Percentiles rank a stretch among this genome's conserved stretches.
phyloP scores from a whole-genome alignment of 257 asterid species.

The Solanum ahanhuiri region DNA sequence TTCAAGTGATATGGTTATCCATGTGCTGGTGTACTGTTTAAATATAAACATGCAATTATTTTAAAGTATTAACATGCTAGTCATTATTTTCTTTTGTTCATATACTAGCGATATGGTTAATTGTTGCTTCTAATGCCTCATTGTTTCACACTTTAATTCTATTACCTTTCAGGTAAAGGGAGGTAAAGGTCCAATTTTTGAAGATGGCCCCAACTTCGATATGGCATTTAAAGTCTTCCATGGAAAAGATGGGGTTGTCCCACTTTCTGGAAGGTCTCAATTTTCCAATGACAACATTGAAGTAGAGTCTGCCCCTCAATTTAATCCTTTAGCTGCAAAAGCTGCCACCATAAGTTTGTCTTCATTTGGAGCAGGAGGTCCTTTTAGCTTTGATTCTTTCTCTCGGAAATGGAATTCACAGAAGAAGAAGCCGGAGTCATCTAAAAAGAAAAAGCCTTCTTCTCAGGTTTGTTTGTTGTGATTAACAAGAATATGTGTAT shows the following conservation, averaged over 20 bases:
- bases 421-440: constrained; percentile 39
- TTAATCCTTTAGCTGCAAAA: constrained; percentile 55
- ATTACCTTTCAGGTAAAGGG: constrained; percentile 31
- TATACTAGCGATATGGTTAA: neutral
- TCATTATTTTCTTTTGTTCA: neutral
- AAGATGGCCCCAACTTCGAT: constrained; percentile 69
- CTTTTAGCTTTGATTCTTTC: constrained; percentile 59
- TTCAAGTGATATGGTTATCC: neutral
- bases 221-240: constrained; percentile 66
- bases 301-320: constrained; percentile 24
- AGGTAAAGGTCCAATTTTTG: constrained; percentile 67
- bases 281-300: constrained; percentile 14
- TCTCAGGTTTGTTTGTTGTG: constrained; percentile 29
- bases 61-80: neutral
- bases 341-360: constrained; percentile 75
- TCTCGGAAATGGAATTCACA: constrained; percentile 30
- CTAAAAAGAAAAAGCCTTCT: constrained; percentile 32
- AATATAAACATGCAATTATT: neutral
- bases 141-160: neutral
- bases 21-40: neutral
- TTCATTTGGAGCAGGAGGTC: constrained; percentile 74
- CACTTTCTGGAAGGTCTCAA: constrained; percentile 34
- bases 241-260: constrained; percentile 73
- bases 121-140: neutral
- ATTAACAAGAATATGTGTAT: neutral